Evolutionary conservation across 176 grass and related monocot genomes (phyloP).

Genomic region (Carex kokanica): DNA sequence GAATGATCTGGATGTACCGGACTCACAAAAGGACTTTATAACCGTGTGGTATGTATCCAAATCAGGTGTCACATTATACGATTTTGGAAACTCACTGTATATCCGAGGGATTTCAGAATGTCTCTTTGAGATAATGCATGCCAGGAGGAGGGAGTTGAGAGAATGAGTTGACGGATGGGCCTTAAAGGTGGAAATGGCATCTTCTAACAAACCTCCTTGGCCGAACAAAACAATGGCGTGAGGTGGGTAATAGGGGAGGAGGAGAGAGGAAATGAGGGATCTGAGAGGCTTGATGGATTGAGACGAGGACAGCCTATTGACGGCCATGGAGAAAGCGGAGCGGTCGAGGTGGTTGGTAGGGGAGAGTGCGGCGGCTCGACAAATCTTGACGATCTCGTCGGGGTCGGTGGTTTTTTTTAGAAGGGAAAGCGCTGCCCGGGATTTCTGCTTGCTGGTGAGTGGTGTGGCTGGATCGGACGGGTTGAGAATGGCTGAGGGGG

Average conservation of each 20-base stretch:
- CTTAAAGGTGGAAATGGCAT: constrained; percentile 69
- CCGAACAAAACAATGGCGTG: constrained; percentile 75
- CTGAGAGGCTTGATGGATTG: constrained; percentile 35
- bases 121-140: constrained; percentile 48
- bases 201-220: constrained; percentile 64
- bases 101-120: constrained; percentile 54
- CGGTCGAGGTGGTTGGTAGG: constrained; percentile 55
- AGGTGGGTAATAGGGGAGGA: constrained; percentile 31
- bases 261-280: constrained; percentile 48
- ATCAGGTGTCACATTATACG: constrained; percentile 47
- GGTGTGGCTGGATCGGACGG: constrained; percentile 47
- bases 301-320: constrained; percentile 51
- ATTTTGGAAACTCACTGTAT: constrained; percentile 65
- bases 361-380: constrained; percentile 62
- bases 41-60: constrained; percentile 63
- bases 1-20: constrained; percentile 64
- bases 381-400: constrained; percentile 74
- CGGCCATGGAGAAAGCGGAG: constrained; percentile 54
- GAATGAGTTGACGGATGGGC: constrained; percentile 45
- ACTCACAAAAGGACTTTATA: constrained; percentile 76
- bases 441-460: constrained; percentile 59
- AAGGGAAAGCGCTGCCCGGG: constrained; percentile 66
- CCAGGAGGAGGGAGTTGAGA: constrained; percentile 86
- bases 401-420: constrained; percentile 50
- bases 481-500: constrained; percentile 61